Evolutionary conservation across 306 rosid species (phyloP).

Genomic region (Malus fusca): DNA sequence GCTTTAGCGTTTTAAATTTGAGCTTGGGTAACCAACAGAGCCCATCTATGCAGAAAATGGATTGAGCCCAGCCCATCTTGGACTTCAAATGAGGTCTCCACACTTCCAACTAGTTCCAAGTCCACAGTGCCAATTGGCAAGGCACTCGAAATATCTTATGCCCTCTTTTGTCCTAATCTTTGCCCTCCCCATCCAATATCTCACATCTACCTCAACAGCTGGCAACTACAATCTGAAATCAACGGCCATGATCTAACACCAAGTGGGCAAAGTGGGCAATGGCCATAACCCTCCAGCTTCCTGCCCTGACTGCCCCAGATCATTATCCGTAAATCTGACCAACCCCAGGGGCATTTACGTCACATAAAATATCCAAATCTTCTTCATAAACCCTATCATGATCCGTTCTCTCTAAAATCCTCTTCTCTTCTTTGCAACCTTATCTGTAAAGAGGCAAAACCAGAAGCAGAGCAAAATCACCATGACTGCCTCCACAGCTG

Average conservation of each 20-base stretch:
- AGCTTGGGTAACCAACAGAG: no score
- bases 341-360: background rate
- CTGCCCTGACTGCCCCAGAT: background rate
- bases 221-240: background rate
- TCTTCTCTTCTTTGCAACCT: conserved; percentile 14
- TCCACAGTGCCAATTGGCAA: background rate
- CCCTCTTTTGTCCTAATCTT: background rate
- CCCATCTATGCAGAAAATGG: background rate
- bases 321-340: background rate
- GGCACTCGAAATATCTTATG: background rate
- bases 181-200: background rate
- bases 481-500: conserved; percentile 70
- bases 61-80: background rate
- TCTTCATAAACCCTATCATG: background rate
- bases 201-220: background rate
- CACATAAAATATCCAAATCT: background rate
- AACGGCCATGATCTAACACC: conserved; percentile 1
- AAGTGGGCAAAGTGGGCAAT: background rate
- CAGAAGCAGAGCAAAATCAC: conserved; percentile 11
- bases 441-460: conserved; percentile 27
- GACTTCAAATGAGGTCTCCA: background rate
- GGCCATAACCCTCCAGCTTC: background rate
- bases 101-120: background rate
- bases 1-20: no score
- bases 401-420: conserved; percentile 11